Evolutionary conservation across 768 basidiomycete genomes (phyloP), one percentile per base, ranked within the genome.

Genomic region (Panaeolus cyanescens): DNA sequence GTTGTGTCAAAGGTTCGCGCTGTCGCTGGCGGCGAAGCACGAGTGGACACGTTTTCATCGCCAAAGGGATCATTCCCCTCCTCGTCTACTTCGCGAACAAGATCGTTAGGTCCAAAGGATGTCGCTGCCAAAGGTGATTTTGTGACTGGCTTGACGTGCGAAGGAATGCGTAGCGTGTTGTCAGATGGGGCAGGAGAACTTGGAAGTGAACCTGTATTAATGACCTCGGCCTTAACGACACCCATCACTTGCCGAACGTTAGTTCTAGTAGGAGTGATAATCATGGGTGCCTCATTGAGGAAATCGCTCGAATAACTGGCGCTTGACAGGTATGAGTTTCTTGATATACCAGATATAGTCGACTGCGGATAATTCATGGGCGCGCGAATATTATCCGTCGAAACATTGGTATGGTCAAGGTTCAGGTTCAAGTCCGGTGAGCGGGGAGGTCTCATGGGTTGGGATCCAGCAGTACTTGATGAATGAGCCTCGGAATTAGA

Each of bases 221-320:
- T 86, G 32, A 93, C 88, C 70, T 91, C 90, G 31, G 92, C 90
- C 73, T 88, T 91, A 54, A 87, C 87, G 34, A 91, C 85, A 32
- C 90, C 90, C 39, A 91, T 74, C 6, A 92, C 89, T 66, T 91
- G 88, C 54, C 89, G 82, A 67, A 91, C 84, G 53, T 81, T 77
- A 31, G 85, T 80, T 61, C 85, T 87, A 28, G 78, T 80, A 30
- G 90, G 85, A 0, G 90, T 91, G 63, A 93, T 85, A 66, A 93
- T 93, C 78, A 89, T 87, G 22, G 92, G 91, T 1, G 90, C 86
- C 71, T 93, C 92, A 67, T 88, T 86, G 62, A 93, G 76, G 75
- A 93, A 83, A 66, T 93, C 92, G 68, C 90, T 92, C 15, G 88
- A 81, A 70, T 83, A 91, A 68, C 89, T 92, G 39, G 87, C 88